Percentiles rank a stretch among this genome's conserved stretches.
Conservation (phyloP, 805 yeast genomes). For the Hemisphaericaspora nanyangensis region DNA sequence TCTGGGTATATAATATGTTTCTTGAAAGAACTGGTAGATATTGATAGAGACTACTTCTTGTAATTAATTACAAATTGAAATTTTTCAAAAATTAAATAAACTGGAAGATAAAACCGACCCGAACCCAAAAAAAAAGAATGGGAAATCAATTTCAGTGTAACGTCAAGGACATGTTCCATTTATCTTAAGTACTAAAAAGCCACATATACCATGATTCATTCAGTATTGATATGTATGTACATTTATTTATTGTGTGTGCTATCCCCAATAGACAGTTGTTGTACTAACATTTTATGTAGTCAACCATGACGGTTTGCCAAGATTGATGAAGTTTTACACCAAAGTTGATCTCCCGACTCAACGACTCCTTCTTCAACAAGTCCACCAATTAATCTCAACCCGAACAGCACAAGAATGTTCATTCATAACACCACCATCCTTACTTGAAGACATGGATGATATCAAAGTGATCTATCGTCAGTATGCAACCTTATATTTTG, state of each 20-base stretch:
- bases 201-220: conserved; percentile 63
- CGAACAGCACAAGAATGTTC: conserved; percentile 79
- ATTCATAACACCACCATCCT: conserved; percentile 84
- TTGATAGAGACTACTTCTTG: no score
- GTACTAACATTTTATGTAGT: conserved; percentile 43
- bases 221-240: conserved; percentile 72
- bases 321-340: conserved; percentile 87
- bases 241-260: neutral
- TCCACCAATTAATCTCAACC: conserved; percentile 68
- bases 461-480: conserved; percentile 90
- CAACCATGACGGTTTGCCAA: conserved; percentile 85
- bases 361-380: conserved; percentile 73
- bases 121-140: no score
- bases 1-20: no score
- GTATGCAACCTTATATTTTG: conserved; percentile 94
- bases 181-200: no score
- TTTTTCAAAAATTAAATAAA: no score
- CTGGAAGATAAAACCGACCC: no score
- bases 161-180: no score
- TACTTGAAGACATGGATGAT: conserved; percentile 63
- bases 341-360: conserved; percentile 86
- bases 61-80: no score
- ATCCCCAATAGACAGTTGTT: neutral
- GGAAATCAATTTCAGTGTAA: no score
- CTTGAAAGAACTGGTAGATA: no score